These are phyloP conservation scores for Trametes maxima DNA, from an alignment of 768 basidiomycete genomes.

Conservation along the genomic window DNA sequence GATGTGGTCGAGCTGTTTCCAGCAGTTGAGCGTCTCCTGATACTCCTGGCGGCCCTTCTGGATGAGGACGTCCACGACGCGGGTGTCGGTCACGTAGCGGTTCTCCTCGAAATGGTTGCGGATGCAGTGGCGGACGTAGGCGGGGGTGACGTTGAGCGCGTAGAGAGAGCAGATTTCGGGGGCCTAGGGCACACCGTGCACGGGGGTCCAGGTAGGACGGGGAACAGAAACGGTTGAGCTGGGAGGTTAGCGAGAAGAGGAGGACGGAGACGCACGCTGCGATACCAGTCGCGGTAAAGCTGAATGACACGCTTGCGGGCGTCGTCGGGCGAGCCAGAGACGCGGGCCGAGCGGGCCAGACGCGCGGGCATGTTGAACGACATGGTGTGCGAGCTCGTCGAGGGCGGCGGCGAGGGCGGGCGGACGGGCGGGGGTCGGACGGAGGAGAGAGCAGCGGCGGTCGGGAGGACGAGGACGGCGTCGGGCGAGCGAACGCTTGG, in stretches of 20 bases:
- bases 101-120: conserved; percentile 88
- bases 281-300: conserved; percentile 93
- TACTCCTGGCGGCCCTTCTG: conserved; percentile 85
- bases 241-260: background rate
- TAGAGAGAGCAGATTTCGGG: conserved; percentile 87
- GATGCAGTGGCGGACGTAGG: conserved; percentile 77
- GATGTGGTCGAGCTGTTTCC: conserved; percentile 88
- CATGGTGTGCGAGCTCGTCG: conserved; percentile 40
- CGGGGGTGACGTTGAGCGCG: conserved; percentile 76
- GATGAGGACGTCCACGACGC: conserved; percentile 83
- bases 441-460: background rate
- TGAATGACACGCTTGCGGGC: conserved; percentile 69
- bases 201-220: background rate
- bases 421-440: background rate
- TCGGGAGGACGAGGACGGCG: background rate
- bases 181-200: conserved; percentile 54
- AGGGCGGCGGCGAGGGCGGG: background rate
- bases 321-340: conserved; percentile 58
- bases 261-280: conserved; percentile 64
- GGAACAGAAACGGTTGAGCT: background rate
- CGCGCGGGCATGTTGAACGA: conserved; percentile 84
- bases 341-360: conserved; percentile 68
- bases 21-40: conserved; percentile 93
- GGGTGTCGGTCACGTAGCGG: conserved; percentile 76
- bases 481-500: conserved; percentile 9